Base-by-base conservation (phyloP, 2,329 filamentous ascomycete genomes). In the Talaromyces sp. region DNA sequence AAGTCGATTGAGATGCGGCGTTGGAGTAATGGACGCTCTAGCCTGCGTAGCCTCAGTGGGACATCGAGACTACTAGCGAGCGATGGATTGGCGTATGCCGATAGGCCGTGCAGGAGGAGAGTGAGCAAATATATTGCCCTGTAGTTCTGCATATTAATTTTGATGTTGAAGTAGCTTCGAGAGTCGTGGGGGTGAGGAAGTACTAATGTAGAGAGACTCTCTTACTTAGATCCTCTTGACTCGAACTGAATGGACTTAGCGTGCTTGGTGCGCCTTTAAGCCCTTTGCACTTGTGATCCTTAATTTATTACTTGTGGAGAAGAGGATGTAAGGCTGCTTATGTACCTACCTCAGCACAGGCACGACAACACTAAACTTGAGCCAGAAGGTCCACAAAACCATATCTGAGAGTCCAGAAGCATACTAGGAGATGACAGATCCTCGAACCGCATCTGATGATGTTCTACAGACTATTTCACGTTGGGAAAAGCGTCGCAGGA, bases 21-120 rank as follows among this genome's bases (percentile, higher is more conserved):
- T 57, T 57, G 31, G 5, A 37, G 21, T 5, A 56, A 23, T 11
- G 58, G 48, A 1, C 40, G 62, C 1, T 60, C 62, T 12, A 40
- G 39, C 48, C 18, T 40, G 18, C 57, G 58, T 8, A 60, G 35
- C 28, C 39, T 55, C 23, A 63, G 37, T 11, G 58, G 25, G 5
- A 63, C 12, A 14, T 63, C 62, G 18, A 57, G 25, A 37, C 42
- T 60, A 40, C 23, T 55, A 12, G 37, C 44, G 9, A 63, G 31
- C 8, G 35, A 9, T 21, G 35, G 35, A 25, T 52, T 37, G 58
- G 62, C 62, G 23, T 56, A 44, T 28, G 52, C 35, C 4, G 50
- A 44, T 37, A 60, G 37, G n/a, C 62, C 58, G 35, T 63, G 57
- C 1, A 63, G 50, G 25, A 46, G 16, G 21, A 55, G 40, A 42